These are phyloP conservation scores for Magnusiomyces tetraspermus DNA, from an alignment of 1,139 yeast genomes.

Conservation along the genomic window DNA sequence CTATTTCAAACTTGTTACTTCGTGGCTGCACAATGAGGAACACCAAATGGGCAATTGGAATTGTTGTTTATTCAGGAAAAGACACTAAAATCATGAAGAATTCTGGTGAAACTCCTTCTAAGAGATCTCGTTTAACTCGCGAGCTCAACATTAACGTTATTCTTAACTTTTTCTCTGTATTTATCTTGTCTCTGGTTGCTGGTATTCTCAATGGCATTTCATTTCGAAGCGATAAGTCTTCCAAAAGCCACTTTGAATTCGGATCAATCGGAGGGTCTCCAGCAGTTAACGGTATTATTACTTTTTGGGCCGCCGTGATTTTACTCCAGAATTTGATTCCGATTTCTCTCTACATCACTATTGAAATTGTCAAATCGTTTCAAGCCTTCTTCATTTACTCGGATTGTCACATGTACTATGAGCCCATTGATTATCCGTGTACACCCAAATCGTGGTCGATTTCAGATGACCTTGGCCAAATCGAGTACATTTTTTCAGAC, in stretches of 20 bases:
- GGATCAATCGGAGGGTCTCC: conserved; percentile 56
- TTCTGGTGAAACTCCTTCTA: conserved; percentile 88
- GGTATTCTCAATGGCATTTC: conserved; percentile 72
- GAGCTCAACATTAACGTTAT: conserved; percentile 77
- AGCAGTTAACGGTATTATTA: conserved; percentile 69
- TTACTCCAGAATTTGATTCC: conserved; percentile 90
- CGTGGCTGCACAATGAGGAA: conserved; percentile 82
- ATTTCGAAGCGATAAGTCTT: conserved; percentile 43
- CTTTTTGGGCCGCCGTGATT: conserved; percentile 83
- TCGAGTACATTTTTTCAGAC: conserved; percentile 91
- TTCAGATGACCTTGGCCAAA: conserved; percentile 94
- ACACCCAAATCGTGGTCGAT: conserved; percentile 96
- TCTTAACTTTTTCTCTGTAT: conserved; percentile 65
- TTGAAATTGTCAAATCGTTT: conserved; percentile 87
- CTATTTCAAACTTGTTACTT: conserved; percentile 62
- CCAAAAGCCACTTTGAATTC: conserved; percentile 64
- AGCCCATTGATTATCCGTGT: conserved; percentile 81
- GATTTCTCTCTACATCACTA: conserved; percentile 85
- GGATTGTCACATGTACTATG: conserved; percentile 80
- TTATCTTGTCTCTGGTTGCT: conserved; percentile 69
- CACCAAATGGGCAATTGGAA: conserved; percentile 88
- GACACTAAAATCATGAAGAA: conserved; percentile 91
- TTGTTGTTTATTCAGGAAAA: conserved; percentile 79
- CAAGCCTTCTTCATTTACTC: conserved; percentile 92
- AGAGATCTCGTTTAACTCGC: conserved; percentile 69